phyloP scores from a whole-genome alignment of 495 filamentous ascomycete species.

The Pseudoneurospora amorphoporcata region DNA sequence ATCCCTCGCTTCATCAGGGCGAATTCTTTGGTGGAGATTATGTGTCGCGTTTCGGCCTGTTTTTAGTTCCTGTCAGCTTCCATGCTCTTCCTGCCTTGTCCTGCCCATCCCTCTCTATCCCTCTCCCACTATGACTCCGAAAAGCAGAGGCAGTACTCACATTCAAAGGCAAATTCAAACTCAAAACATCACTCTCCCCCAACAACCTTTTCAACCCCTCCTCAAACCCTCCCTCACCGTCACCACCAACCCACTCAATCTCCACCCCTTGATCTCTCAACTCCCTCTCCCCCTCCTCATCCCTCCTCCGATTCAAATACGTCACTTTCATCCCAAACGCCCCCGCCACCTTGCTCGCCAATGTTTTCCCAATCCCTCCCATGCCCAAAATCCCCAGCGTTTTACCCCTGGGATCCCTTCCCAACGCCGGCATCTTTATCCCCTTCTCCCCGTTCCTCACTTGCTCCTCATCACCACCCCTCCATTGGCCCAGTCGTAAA shows the following conservation, averaged over 20 bases:
- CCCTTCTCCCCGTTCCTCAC: not conserved
- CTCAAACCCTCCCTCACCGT: constrained; percentile 54
- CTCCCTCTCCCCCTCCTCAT: constrained; percentile 41
- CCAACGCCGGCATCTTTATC: constrained; percentile 25
- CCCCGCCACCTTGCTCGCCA: constrained; percentile 34
- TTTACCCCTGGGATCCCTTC: constrained; percentile 63
- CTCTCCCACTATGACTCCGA: not conserved
- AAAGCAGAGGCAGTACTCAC: constrained; percentile 26
- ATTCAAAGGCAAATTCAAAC: constrained; percentile 67
- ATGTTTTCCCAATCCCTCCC: constrained; percentile 68
- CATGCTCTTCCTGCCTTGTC: not conserved
- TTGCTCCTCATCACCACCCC: constrained; percentile 30
- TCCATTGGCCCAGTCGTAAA: constrained; percentile 52
- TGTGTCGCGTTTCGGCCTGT: constrained; percentile 54
- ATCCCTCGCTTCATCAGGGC: constrained; percentile 59
- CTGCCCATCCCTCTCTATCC: not conserved
- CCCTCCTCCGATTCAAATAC: constrained; percentile 53
- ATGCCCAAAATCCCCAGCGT: constrained; percentile 74
- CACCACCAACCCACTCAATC: constrained; percentile 38
- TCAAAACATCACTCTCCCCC: constrained; percentile 57
- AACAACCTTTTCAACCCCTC: constrained; percentile 61
- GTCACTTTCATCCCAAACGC: constrained; percentile 57
- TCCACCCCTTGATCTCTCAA: constrained; percentile 53
- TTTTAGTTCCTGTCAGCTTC: constrained; percentile 3
- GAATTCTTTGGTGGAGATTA: constrained; percentile 54